A percentile compares a stretch with the other conserved stretches of the same genome.
Evolutionary conservation across 2,329 filamentous ascomycete species (phyloP).

Genomic region (Fusarium zealandicum): DNA sequence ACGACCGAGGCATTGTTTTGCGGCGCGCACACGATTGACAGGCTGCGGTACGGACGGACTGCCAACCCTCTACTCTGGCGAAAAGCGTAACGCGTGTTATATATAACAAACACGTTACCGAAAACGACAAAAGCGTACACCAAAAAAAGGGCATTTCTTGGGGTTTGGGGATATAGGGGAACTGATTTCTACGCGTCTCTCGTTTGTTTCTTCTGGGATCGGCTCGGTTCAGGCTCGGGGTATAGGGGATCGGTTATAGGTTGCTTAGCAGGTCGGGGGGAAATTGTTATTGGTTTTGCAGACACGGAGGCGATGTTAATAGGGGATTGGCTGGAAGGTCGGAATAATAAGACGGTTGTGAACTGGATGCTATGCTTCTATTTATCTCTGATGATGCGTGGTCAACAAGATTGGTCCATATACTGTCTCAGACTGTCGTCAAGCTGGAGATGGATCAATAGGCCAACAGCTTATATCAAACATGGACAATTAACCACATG

Average conservation of each 20-base stretch:
- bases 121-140: conserved; percentile 21
- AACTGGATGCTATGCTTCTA: too few relatives aligned
- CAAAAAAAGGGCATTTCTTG: conserved; percentile 34
- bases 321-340: not conserved
- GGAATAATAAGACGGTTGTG: conserved; percentile 13
- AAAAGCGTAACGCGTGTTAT: conserved; percentile 26
- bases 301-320: conserved; percentile 20
- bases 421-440: not conserved
- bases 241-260: conserved; percentile 32
- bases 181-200: conserved; percentile 29
- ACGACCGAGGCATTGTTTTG: conserved; percentile 35
- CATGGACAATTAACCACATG: conserved; percentile 4
- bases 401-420: too few relatives aligned
- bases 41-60: conserved; percentile 19
- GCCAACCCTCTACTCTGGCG: conserved; percentile 21
- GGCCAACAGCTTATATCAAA: too few relatives aligned
- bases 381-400: too few relatives aligned
- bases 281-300: conserved; percentile 32
- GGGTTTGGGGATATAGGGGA: conserved; percentile 30
- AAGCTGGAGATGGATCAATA: not conserved
- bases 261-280: conserved; percentile 31
- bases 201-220: conserved; percentile 25
- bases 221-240: conserved; percentile 28
- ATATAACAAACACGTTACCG: conserved; percentile 21
- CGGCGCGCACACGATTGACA: conserved; percentile 24